Percentiles rank a stretch among this genome's conserved stretches.
phyloP scores from a whole-genome alignment of 345 rosid genomes.

The Boechera divaricarpa region DNA sequence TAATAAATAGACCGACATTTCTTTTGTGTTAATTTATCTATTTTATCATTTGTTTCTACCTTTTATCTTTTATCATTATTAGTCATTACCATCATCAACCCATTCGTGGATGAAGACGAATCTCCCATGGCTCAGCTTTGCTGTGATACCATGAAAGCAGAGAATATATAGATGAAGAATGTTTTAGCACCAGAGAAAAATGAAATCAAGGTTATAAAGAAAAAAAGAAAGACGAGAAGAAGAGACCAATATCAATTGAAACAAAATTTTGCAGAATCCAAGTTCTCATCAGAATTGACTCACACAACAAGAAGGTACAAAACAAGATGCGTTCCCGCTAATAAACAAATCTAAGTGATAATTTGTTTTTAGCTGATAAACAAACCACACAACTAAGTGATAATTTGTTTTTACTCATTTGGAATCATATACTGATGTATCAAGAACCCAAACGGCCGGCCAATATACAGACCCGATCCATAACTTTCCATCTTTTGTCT shows the following conservation, averaged over 20 bases:
- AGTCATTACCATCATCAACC: no score
- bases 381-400: constrained; percentile 3
- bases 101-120: no score
- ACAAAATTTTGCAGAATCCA: background rate
- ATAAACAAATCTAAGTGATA: constrained; percentile 2
- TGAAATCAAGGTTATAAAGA: no score
- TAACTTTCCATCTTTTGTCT: constrained; percentile 53
- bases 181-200: no score
- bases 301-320: constrained; percentile 8
- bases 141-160: no score
- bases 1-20: no score
- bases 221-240: no score
- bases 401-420: background rate
- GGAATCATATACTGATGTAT: constrained; percentile 21
- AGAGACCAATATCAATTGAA: constrained; percentile 23
- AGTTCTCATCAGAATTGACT: background rate
- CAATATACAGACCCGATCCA: constrained; percentile 69
- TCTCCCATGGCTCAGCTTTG: no score
- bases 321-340: background rate
- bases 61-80: no score
- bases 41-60: no score
- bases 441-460: constrained; percentile 58
- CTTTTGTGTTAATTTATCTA: no score
- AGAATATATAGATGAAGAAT: no score
- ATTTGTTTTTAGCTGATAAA: background rate